These are phyloP conservation scores for Leucoagaricus sp. DNA, from an alignment of 1,284 basidiomycete genomes.

Conservation along the genomic window DNA sequence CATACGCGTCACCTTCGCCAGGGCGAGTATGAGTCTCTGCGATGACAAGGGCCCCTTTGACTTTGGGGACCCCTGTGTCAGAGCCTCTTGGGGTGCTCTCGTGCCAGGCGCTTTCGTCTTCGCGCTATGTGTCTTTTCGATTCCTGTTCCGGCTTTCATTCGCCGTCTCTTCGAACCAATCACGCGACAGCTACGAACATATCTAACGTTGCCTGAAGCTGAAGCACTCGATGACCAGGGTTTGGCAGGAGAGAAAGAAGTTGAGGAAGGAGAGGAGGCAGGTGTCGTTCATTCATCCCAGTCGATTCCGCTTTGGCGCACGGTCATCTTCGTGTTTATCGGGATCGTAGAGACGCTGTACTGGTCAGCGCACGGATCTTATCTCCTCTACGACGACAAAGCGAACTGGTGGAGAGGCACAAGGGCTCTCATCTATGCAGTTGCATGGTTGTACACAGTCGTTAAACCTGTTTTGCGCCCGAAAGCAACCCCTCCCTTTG, in stretches of 20 bases:
- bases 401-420: slow-evolving; percentile 28
- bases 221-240: slow-evolving; percentile 44
- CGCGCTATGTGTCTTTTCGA: slow-evolving; percentile 40
- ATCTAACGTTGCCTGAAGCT: slow-evolving; percentile 60
- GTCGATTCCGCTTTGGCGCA: slow-evolving; percentile 54
- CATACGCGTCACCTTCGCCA: background rate
- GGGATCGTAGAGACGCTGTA: slow-evolving; percentile 49
- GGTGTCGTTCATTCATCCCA: slow-evolving; percentile 22
- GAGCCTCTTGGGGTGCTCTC: slow-evolving; percentile 57
- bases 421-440: slow-evolving; percentile 40
- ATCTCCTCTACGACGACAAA: slow-evolving; percentile 35
- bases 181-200: slow-evolving; percentile 44
- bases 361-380: slow-evolving; percentile 54
- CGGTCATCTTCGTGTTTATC: slow-evolving; percentile 49
- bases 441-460: slow-evolving; percentile 49
- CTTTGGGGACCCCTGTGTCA: slow-evolving; percentile 52
- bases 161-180: slow-evolving; percentile 33
- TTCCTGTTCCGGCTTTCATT: slow-evolving; percentile 40
- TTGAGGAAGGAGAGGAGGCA: slow-evolving; percentile 25
- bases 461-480: slow-evolving; percentile 34
- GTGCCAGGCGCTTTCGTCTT: slow-evolving; percentile 51
- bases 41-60: slow-evolving; percentile 38
- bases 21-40: slow-evolving; percentile 31
- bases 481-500: slow-evolving; percentile 47
- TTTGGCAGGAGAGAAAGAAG: slow-evolving; percentile 20